Evolutionary conservation across 306 rosid species (phyloP).

Genomic region (Vigna reflexopilosa): DNA sequence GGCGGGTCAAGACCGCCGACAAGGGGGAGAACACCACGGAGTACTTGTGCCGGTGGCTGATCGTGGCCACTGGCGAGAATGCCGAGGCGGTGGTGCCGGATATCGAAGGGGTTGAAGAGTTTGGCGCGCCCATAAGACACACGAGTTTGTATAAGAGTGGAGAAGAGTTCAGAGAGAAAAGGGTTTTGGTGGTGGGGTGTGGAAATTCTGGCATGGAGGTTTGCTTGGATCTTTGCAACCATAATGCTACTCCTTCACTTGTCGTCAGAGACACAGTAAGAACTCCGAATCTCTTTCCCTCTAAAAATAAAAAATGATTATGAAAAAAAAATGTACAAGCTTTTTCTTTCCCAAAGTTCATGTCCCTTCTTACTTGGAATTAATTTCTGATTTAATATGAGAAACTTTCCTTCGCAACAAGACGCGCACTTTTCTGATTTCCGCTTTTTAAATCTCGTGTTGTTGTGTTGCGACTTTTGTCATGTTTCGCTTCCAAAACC

Average conservation of each 20-base stretch:
- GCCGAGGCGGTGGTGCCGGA: slow-evolving; percentile 80
- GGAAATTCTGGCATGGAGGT: slow-evolving; percentile 98
- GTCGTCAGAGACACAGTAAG: slow-evolving; percentile 84
- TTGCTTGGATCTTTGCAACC: slow-evolving; percentile 85
- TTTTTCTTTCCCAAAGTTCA: neutral
- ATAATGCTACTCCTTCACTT: slow-evolving; percentile 76
- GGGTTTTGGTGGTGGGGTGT: slow-evolving; percentile 87
- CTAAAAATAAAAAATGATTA: neutral
- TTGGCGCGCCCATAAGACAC: slow-evolving; percentile 62
- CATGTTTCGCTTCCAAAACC: slow-evolving; percentile 15
- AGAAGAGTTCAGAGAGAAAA: slow-evolving; percentile 61
- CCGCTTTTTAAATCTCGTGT: neutral
- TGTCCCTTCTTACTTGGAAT: slow-evolving; percentile 48
- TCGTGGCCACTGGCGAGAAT: slow-evolving; percentile 91
- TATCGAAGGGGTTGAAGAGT: slow-evolving; percentile 60
- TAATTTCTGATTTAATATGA: slow-evolving; percentile 38
- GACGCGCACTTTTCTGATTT: slow-evolving; percentile 31
- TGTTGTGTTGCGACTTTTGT: slow-evolving; percentile 28
- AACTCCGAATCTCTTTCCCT: neutral
- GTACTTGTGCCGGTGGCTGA: slow-evolving; percentile 69
- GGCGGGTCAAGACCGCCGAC: slow-evolving; percentile 52
- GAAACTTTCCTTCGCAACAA: slow-evolving; percentile 27
- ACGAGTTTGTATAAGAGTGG: slow-evolving; percentile 82
- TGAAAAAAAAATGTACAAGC: neutral
- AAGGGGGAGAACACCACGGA: slow-evolving; percentile 45